Evolutionary conservation across 2,329 filamentous ascomycete genomes (phyloP), one percentile per base, ranked within the genome.

Genomic region (Lasiodiplodia theobromae): DNA sequence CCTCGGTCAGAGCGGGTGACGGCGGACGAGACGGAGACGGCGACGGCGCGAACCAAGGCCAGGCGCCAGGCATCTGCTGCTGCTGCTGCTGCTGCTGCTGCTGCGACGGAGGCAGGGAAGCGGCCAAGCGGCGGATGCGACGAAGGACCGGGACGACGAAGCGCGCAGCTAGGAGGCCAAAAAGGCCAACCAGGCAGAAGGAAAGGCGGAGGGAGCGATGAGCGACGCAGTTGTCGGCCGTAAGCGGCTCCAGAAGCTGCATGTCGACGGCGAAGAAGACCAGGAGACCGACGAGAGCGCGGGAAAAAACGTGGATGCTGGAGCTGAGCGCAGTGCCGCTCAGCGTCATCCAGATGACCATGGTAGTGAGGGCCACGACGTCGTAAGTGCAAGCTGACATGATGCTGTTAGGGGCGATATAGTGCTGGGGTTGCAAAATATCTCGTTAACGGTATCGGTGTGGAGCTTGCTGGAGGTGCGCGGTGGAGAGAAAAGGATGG

Each of bases 291-390:
- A 34, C 2, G 25, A 49, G 7, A 8, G 40, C 23, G 40, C 11
- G n/a, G 10, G 7, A 12, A 23, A 49, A 3, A 25, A 28, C 12
- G 18, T 34, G 40, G 58, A 49, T 63, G 58, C 44, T 23, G 56
- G 56, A 60, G 37, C 56, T 63, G 58, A 63, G 58, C 38, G 25
- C 58, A 34, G 40, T 49, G 58, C 58, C 28, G 38, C 58, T 49
- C 58, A 63, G 58, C 40, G 16, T 34, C 40, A 49, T 49, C 58
- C 58, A 63, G 58, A 40, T 44, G 21, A 37, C 38, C 8, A 28
- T 16, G 52, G 54, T 40, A 12, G 23, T 21, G 57, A 51, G 23
- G 25, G 58, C 28, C 58, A 63, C 58, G 58, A 49, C 40, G 47
- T 63, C 40, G 58, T n/a, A 8, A 16, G n/a, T 16, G 58, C 25